Evolutionary conservation across 2,329 filamentous ascomycete species (phyloP), one percentile per base, ranked within the genome.

Genomic region (Trichoderma atrobrunneum): DNA sequence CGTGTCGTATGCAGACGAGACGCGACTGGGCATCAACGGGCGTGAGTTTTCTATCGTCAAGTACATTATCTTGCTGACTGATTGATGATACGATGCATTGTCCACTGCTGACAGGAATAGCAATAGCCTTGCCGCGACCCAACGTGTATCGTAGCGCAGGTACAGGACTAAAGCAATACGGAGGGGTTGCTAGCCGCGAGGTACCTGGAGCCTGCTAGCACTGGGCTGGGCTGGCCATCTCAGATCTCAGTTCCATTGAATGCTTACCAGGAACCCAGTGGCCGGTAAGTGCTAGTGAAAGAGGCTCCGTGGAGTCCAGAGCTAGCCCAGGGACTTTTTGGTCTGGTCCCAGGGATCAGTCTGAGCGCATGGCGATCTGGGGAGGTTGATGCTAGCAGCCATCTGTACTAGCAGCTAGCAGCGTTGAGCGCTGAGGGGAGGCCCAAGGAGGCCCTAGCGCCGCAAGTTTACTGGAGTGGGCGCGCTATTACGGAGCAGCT

Each of bases 251-350:
- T 5, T 57, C 28, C 28, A 48, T 39, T 21, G 43, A 64, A 26
- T 48, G 61, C 61, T 66, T 66, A 60, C 65, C 66, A 69, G 66
- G 66, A 61, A 69, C 66, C 66, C 54, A 69, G 54, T 69, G 66
- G 66, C 34, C 39, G 54, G 57, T 26, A 48, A 43, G 30, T 64
- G 68, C 51, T 62, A 56, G 39, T 61, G 36, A 51, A n/a, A 48
- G 32, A 39, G 30, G 39, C 43, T 34, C 39, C 67, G 36, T 63
- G 28, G 59, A 54, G 68, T 51, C 68, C 30, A 39, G 36, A 57
- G 26, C 12, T 30, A 57, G 54, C 12, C 26, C 56, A 59, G 56
- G 56, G 26, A 59, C 56, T 30, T n/a, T n/a, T n/a, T 10, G 18
- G 43, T 51, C 43, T 51, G 43, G 43, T n/a, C 43, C 43, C 43